These are phyloP conservation scores for Colletotrichum agaves DNA, from an alignment of 2,329 filamentous ascomycete species.

Conservation along the genomic window DNA sequence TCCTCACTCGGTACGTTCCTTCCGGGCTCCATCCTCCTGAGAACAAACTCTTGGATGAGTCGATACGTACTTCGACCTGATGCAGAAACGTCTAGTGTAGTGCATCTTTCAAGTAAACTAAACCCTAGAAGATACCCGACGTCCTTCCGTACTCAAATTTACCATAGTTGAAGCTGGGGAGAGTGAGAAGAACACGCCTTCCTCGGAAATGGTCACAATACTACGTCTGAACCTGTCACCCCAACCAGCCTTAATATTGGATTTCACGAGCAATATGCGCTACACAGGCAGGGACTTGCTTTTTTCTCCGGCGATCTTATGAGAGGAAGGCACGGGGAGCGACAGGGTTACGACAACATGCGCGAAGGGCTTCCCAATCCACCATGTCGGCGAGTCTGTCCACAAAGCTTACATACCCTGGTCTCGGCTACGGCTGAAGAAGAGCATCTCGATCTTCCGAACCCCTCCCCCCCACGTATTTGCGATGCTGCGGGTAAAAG, in stretches of 20 bases:
- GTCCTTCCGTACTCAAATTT: no score
- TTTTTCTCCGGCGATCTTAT: not conserved
- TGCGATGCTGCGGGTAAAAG: not conserved
- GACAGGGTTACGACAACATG: not conserved
- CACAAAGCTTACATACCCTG: not conserved
- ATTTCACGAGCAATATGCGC: not conserved
- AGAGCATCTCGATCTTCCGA: not conserved
- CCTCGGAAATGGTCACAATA: no score
- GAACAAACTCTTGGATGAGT: not conserved
- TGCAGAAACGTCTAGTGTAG: slow-evolving; percentile 18
- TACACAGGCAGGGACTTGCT: not conserved
- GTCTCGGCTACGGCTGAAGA: slow-evolving; percentile 17
- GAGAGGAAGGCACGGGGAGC: not conserved
- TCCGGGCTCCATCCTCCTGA: not conserved
- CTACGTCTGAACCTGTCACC: not conserved
- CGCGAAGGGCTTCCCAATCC: not conserved
- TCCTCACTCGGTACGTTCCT: not conserved
- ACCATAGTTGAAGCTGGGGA: no score
- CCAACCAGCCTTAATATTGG: slow-evolving; percentile 11
- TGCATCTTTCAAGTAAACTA: not conserved
- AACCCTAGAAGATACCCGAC: no score
- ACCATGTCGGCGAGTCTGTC: not conserved
- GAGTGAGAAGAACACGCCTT: no score
- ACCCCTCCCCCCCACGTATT: not conserved
- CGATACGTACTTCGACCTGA: not conserved